Conservation (phyloP, 2,329 filamentous ascomycete species). For the Acrodontium crateriforme region DNA sequence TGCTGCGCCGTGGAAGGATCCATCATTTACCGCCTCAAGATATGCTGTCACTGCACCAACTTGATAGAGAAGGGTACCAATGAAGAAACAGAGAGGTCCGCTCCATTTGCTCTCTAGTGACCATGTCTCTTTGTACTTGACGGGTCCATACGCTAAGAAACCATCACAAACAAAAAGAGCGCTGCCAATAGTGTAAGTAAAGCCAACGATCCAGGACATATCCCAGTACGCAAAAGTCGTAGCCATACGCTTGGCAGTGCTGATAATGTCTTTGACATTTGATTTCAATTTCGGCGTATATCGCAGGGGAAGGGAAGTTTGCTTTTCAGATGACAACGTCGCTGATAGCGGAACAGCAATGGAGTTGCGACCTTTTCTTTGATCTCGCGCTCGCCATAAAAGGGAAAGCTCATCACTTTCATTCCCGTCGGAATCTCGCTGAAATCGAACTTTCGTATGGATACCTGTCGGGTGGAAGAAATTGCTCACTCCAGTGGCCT, state of each 20-base stretch:
- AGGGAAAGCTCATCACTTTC: conserved; percentile 6
- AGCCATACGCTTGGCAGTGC: conserved; percentile 12
- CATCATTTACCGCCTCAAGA: conserved; percentile 19
- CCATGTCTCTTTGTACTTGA: conserved; percentile 8
- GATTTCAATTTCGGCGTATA: neutral
- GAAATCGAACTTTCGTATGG: no score
- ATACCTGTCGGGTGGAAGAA: no score
- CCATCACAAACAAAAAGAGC: conserved; percentile 15
- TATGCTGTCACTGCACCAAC: conserved; percentile 16
- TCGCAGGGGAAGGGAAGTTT: neutral
- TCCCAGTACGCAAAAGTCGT: conserved; percentile 19
- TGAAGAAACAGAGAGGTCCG: conserved; percentile 13
- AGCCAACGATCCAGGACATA: conserved; percentile 18
- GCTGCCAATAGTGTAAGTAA: conserved; percentile 15
- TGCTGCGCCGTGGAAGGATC: conserved; percentile 15
- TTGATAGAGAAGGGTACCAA: conserved; percentile 17
- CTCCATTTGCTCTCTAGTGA: conserved; percentile 10
- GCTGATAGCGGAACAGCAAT: conserved; percentile 10
- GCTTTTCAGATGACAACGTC: neutral
- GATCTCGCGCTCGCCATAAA: conserved; percentile 13
- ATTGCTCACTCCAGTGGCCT: no score
- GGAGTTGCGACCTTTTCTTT: conserved; percentile 13
- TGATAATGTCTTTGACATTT: conserved; percentile 5
- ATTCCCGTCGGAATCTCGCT: no score
- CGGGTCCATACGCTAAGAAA: conserved; percentile 12